Evolutionary conservation across 176 grass and related monocot genomes (phyloP).

Genomic region (Oryza officinalis): DNA sequence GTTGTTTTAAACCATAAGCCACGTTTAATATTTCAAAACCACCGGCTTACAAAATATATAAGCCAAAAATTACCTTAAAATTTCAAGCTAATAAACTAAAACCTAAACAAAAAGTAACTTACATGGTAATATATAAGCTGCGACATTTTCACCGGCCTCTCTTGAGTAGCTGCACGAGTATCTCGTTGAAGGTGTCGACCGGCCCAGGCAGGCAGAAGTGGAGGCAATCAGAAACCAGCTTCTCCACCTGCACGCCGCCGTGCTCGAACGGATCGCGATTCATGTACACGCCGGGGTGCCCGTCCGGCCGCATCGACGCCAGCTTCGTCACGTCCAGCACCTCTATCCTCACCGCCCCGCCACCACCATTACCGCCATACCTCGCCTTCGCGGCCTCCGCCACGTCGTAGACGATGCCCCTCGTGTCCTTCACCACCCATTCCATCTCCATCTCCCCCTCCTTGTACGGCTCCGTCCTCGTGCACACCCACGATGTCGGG

Average conservation of each 20-base stretch:
- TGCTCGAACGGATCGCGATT: conserved; percentile 44
- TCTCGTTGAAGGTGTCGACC: conserved; percentile 65
- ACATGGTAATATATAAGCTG: too few relatives aligned
- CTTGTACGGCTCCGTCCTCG: conserved; percentile 44
- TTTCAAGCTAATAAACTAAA: too few relatives aligned
- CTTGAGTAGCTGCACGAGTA: conserved; percentile 40
- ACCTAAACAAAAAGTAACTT: too few relatives aligned
- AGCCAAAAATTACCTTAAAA: too few relatives aligned
- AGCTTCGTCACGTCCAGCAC: too few relatives aligned
- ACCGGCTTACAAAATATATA: too few relatives aligned
- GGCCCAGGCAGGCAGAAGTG: conserved; percentile 74
- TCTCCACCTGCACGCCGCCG: conserved; percentile 13
- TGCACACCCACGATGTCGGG: conserved; percentile 30
- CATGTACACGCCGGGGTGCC: conserved; percentile 68
- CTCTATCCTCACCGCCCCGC: conserved; percentile 25
- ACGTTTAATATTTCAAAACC: too few relatives aligned
- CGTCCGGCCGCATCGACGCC: neutral
- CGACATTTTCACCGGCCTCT: neutral
- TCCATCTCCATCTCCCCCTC: conserved; percentile 56
- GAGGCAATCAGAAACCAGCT: conserved; percentile 52
- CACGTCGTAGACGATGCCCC: conserved; percentile 47
- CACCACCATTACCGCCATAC: neutral
- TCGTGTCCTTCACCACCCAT: conserved; percentile 33
- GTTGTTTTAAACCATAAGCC: too few relatives aligned
- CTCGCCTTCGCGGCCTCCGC: neutral